Percentiles rank a stretch among this genome's conserved stretches.
Evolutionary conservation across 352 stramenopile species (phyloP).

Genomic region (Thraustotheca clavata): DNA sequence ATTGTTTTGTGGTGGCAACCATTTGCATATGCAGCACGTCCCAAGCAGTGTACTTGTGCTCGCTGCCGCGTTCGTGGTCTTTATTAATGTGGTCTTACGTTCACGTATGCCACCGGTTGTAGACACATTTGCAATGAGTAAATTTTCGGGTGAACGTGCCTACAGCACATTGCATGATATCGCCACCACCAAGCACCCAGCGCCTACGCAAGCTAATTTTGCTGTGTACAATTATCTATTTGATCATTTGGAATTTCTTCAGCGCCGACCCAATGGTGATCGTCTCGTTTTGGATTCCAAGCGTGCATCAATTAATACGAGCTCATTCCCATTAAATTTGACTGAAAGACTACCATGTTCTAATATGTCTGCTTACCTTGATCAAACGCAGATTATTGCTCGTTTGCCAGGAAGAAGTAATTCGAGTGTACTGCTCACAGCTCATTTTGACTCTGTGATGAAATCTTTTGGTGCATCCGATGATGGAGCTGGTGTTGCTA

Average conservation of each 20-base stretch:
- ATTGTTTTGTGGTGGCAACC: too few relatives aligned
- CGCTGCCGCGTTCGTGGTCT: not conserved
- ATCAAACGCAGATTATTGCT: constrained; percentile 3
- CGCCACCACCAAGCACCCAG: not conserved
- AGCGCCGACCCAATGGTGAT: not conserved
- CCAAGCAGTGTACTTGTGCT: not conserved
- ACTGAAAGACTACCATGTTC: not conserved
- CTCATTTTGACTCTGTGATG: constrained; percentile 7
- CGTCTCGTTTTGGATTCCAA: not conserved
- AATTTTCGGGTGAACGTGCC: not conserved
- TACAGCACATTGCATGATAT: not conserved
- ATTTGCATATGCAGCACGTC: too few relatives aligned
- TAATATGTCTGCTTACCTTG: not conserved
- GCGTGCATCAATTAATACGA: not conserved
- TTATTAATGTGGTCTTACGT: constrained; percentile 2
- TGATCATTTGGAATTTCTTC: constrained; percentile 6
- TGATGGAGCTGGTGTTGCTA: not conserved
- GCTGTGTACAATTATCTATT: constrained; percentile 10
- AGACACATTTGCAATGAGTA: not conserved
- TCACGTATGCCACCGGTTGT: constrained; percentile 1
- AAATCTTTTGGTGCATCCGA: constrained; percentile 9
- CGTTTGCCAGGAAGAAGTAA: constrained; percentile 1
- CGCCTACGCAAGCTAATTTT: not conserved
- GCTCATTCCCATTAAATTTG: not conserved
- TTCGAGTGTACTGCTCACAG: not conserved